phyloP scores from a whole-genome alignment of 1,139 yeast genomes.

The Saccharomyces uvarum region DNA sequence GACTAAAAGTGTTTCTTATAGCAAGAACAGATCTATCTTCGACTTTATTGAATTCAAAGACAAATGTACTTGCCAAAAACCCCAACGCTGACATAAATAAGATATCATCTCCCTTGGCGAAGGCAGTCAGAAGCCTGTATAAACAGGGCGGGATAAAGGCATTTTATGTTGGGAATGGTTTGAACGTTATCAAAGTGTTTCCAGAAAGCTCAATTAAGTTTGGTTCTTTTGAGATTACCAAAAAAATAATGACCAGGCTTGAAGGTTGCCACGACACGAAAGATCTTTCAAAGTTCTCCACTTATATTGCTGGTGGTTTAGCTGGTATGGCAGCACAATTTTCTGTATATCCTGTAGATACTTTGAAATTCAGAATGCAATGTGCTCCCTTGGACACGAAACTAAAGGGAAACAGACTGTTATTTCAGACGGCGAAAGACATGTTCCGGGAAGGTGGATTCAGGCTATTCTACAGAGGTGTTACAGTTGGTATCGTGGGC shows the following conservation, averaged over 20 bases:
- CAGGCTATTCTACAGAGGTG: constrained; percentile 74
- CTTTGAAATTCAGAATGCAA: constrained; percentile 76
- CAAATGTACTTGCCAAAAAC: constrained; percentile 38
- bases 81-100: constrained; percentile 34
- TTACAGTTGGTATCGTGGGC: constrained; percentile 81
- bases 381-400: constrained; percentile 63
- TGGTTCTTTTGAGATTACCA: constrained; percentile 88
- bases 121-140: constrained; percentile 78
- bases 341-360: constrained; percentile 92
- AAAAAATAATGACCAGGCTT: constrained; percentile 60
- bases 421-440: constrained; percentile 60
- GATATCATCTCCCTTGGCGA: constrained; percentile 59
- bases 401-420: constrained; percentile 52
- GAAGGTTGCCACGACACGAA: constrained; percentile 74
- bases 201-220: constrained; percentile 97
- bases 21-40: constrained; percentile 82
- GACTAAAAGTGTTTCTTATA: constrained; percentile 85
- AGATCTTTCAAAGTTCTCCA: constrained; percentile 65
- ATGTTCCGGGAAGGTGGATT: constrained; percentile 79
- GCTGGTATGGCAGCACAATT: constrained; percentile 94
- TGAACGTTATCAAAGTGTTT: constrained; percentile 86
- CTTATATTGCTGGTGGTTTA: constrained; percentile 88
- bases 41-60: constrained; percentile 53
- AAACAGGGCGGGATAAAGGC: constrained; percentile 81
- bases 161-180: constrained; percentile 91